phyloP scores from a whole-genome alignment of 2,329 filamentous ascomycete genomes.

The Cercospora janseana region DNA sequence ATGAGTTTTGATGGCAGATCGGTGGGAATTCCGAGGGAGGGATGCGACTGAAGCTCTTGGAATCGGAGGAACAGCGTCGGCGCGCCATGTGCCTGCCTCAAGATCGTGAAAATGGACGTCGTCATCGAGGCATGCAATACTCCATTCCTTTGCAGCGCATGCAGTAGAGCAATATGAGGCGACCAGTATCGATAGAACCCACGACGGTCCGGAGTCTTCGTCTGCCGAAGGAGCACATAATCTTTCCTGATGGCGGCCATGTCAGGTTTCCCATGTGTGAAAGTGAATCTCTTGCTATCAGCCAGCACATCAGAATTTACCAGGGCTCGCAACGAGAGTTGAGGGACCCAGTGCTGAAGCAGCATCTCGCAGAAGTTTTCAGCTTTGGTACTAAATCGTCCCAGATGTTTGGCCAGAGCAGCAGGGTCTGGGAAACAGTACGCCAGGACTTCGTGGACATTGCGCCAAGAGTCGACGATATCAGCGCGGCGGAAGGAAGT shows the following conservation, averaged over 20 bases:
- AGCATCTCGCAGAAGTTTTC: conserved; percentile 12
- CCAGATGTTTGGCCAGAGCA: conserved; percentile 9
- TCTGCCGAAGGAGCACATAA: not conserved
- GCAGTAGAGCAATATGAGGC: conserved; percentile 6
- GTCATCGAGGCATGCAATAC: not conserved
- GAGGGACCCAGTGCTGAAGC: conserved; percentile 12
- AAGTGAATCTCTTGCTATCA: not conserved
- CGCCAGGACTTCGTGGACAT: conserved; percentile 13
- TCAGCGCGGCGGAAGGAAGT: not conserved
- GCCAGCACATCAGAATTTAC: not conserved
- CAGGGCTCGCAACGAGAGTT: not conserved
- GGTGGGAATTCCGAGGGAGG: conserved; percentile 3
- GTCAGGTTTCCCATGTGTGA: not conserved
- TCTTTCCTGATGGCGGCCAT: conserved; percentile 3
- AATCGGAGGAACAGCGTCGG: conserved; percentile 7
- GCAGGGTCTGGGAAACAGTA: conserved; percentile 8
- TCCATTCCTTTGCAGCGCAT: conserved; percentile 13
- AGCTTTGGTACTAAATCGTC: not conserved
- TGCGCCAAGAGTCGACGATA: conserved; percentile 5
- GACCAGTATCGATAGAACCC: not conserved
- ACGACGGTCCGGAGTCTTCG: not conserved
- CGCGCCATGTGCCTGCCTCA: not conserved
- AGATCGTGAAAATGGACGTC: conserved; percentile 5
- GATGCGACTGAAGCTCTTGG: conserved; percentile 9
- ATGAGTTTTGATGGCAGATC: conserved; percentile 4